Conservation (phyloP, 2,329 filamentous ascomycete species). For the Pestalotiopsis fici region DNA sequence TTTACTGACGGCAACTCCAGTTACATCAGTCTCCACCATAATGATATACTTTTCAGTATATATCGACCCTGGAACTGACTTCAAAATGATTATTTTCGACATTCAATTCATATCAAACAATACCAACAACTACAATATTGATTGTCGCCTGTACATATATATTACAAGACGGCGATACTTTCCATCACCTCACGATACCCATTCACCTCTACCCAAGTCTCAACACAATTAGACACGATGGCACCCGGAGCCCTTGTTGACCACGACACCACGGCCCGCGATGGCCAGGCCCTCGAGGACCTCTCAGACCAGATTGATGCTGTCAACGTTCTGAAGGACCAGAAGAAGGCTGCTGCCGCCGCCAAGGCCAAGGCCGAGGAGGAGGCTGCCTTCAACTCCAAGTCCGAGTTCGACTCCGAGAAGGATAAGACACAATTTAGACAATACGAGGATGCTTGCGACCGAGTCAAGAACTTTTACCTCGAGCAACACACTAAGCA, state of each 20-base stretch:
- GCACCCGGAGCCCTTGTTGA: conserved; percentile 30
- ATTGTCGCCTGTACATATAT: not conserved
- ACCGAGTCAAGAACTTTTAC: conserved; percentile 87
- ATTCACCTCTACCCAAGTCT: not conserved
- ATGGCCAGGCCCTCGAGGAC: conserved; percentile 40
- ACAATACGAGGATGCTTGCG: conserved; percentile 80
- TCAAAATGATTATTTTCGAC: not conserved
- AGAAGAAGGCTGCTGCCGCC: conserved; percentile 33
- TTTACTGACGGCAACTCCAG: conserved; percentile 15
- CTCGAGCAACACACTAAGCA: conserved; percentile 70
- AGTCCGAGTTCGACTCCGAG: conserved; percentile 68
- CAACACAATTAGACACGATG: conserved; percentile 19
- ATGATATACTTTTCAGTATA: not conserved
- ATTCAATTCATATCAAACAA: not conserved
- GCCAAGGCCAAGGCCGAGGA: conserved; percentile 39
- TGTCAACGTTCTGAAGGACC: conserved; percentile 53
- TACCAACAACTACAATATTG: not conserved
- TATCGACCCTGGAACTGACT: not conserved
- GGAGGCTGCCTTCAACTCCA: conserved; percentile 32
- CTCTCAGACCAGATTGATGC: conserved; percentile 51
- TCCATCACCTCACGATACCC: not conserved
- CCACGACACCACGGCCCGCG: conserved; percentile 23
- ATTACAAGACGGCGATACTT: not conserved
- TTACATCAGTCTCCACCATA: conserved; percentile 20
- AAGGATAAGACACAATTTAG: conserved; percentile 83